A percentile compares a stretch with the other conserved stretches of the same genome.
phyloP scores from a whole-genome alignment of 2,329 filamentous ascomycete genomes.

The Tolypocladium inflatum region DNA sequence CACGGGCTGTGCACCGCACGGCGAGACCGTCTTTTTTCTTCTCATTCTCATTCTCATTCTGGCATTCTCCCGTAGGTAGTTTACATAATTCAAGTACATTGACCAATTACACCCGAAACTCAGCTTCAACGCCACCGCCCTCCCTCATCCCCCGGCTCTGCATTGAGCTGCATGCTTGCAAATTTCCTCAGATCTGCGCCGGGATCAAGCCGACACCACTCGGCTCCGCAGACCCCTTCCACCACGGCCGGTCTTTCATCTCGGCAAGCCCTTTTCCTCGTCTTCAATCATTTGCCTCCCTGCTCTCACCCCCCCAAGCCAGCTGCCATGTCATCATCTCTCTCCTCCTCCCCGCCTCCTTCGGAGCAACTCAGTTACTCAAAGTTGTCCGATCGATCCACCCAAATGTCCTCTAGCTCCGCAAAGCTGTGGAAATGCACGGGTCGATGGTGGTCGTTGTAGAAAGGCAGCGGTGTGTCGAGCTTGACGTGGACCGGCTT shows the following conservation, averaged over 20 bases:
- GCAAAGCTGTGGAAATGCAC: slow-evolving; percentile 97
- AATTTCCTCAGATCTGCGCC: background rate
- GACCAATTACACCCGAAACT: background rate
- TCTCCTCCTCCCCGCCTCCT: background rate
- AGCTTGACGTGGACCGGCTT: slow-evolving; percentile 85
- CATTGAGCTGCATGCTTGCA: background rate
- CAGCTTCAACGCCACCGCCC: background rate
- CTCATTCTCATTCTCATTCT: background rate
- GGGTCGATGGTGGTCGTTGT: slow-evolving; percentile 84
- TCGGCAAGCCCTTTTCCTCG: background rate
- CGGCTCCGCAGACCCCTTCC: background rate
- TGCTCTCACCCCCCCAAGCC: background rate
- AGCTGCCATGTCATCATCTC: too few species aligned
- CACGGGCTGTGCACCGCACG: background rate
- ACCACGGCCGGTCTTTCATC: background rate
- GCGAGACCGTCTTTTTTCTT: too few species aligned
- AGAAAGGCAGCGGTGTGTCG: slow-evolving; percentile 83
- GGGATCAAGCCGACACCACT: background rate
- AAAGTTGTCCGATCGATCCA: slow-evolving; percentile 88
- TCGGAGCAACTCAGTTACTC: slow-evolving; percentile 44
- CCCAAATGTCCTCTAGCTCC: slow-evolving; percentile 93
- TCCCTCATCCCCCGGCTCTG: background rate
- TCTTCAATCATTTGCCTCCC: background rate
- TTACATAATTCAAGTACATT: background rate
- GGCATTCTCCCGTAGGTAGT: background rate